Conservation (phyloP, 1,139 yeast genomes). For the Sugiyamaella castrensis region DNA sequence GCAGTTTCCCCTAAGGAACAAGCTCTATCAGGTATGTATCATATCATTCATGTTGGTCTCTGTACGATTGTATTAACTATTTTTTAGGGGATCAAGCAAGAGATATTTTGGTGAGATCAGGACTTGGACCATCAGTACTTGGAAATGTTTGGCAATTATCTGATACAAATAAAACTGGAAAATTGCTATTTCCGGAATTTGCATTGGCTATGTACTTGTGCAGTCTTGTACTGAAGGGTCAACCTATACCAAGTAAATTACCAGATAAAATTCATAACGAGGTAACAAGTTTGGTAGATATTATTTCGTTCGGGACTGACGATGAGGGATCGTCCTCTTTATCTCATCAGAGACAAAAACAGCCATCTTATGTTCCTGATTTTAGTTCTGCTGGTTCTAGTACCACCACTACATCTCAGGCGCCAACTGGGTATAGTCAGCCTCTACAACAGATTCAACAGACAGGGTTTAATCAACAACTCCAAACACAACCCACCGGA, state of each 20-base stretch:
- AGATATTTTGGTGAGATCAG: slow-evolving; percentile 75
- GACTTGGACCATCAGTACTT: slow-evolving; percentile 67
- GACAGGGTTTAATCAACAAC: slow-evolving; percentile 13
- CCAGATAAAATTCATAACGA: slow-evolving; percentile 77
- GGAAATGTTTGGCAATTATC: slow-evolving; percentile 90
- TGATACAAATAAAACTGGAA: slow-evolving; percentile 84
- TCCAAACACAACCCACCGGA: slow-evolving; percentile 34
- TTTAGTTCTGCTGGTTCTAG: slow-evolving; percentile 24
- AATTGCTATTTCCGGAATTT: slow-evolving; percentile 87
- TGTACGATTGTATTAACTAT: not conserved
- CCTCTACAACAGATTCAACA: slow-evolving; percentile 6
- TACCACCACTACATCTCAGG: slow-evolving; percentile 32
- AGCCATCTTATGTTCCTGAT: slow-evolving; percentile 35
- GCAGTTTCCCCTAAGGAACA: slow-evolving; percentile 76
- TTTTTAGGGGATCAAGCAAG: slow-evolving; percentile 69
- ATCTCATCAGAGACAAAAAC: slow-evolving; percentile 13
- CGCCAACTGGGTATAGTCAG: slow-evolving; percentile 27
- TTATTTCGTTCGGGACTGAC: slow-evolving; percentile 76
- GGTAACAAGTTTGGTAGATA: slow-evolving; percentile 82
- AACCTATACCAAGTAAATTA: slow-evolving; percentile 65
- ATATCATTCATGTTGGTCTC: not conserved
- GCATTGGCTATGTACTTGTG: slow-evolving; percentile 90
- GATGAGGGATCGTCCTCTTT: slow-evolving; percentile 44
- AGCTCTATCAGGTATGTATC: slow-evolving; percentile 45
- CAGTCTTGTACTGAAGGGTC: slow-evolving; percentile 73